Evolutionary conservation across 371 early-diverging fungal genomes (phyloP), one percentile per base, ranked within the genome.

Genomic region (Syncephalastrum sp.): DNA sequence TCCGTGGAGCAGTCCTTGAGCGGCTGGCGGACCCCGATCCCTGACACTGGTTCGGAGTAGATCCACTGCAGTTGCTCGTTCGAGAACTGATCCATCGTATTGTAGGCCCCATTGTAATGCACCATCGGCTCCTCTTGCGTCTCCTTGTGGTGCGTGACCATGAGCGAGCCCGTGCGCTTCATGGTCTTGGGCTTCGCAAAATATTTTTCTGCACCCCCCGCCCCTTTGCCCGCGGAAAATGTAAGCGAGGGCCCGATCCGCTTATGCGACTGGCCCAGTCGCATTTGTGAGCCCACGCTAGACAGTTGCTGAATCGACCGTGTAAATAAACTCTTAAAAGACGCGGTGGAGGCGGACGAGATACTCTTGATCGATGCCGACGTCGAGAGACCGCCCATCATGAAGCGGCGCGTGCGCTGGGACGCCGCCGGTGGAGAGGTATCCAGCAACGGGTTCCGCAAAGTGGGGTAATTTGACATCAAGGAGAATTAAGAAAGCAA

Each of bases 1-100:
- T 54, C 53, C 21, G 63, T 54, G 41, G 59, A 70, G 47, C 17
- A 70, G 27, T 15, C 57, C 64, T 27, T 61, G 55, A 41, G 53
- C 48, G n/a, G 42, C 42, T 33, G 38, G 10, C 38, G 38, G 1
- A 33, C 38, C 8, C 38, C 38, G 7, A 33, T 33, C 10, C 38
- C 38, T 33, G 38, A 33, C 23, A 48, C 54, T 3, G 72, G 57
- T 41, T 67, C 67, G 7, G 61, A 56, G 12, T 54, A 57, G 4
- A 77, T 65, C 78, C 78, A 77, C 7, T 61, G 53, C 33, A 68
- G 42, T 41, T 72, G 72, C 42, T 77, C 75, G 38, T 64, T 61
- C 1, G 75, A 62, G 13, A 77, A 46, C 44, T 74, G 70, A 50
- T 77, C 78, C 16, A 77, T 47, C 29, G 73, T 74, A 21, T 74